Conservation (phyloP, 202 grass and related monocot species). For the Setaria viridis region DNA sequence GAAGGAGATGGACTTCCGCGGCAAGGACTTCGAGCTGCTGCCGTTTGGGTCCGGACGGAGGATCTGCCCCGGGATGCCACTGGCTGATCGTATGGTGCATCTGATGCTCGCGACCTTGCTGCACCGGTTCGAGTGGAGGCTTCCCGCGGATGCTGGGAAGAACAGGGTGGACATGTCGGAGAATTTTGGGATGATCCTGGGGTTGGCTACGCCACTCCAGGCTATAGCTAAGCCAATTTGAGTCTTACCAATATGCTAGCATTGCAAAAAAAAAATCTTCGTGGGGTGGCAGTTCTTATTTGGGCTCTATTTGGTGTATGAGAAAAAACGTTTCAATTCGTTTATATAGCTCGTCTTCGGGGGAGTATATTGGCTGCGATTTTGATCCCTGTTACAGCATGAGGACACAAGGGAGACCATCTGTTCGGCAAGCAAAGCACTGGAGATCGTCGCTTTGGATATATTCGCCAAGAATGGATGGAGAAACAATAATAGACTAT, state of each 20-base stretch:
- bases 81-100: slow-evolving; percentile 55
- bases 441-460: no score
- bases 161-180: slow-evolving; percentile 45
- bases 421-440: no score
- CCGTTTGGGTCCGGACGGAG: slow-evolving; percentile 53
- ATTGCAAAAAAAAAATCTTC: no score
- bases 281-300: no score
- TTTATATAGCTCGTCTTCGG: no score
- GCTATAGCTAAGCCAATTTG: slow-evolving; percentile 40
- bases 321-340: no score
- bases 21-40: slow-evolving; percentile 41
- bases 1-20: slow-evolving; percentile 36
- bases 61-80: slow-evolving; percentile 50
- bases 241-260: not conserved
- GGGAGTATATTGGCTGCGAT: no score
- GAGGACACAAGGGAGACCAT: no score
- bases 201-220: slow-evolving; percentile 39
- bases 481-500: no score
- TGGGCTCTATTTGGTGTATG: no score
- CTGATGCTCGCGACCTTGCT: slow-evolving; percentile 52
- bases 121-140: slow-evolving; percentile 56
- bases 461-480: no score
- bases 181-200: slow-evolving; percentile 26
- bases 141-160: slow-evolving; percentile 4
- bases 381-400: no score